Conservation (phyloP, 192 early-diverging fungal species). For the Chytriomyces hyalinus region DNA sequence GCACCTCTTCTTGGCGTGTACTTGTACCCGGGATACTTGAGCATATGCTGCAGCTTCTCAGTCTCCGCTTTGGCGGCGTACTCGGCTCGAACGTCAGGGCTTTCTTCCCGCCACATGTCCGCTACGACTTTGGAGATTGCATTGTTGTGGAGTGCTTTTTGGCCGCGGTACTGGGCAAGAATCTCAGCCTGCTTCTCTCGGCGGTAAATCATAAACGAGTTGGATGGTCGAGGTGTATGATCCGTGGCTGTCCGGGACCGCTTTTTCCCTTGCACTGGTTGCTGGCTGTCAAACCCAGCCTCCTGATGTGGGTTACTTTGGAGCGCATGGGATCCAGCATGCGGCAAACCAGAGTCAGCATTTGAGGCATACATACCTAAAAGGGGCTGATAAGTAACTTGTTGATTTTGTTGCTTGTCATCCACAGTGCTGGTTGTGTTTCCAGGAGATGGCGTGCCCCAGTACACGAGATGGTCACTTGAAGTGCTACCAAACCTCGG, state of each 20-base stretch:
- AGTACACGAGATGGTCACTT: not conserved
- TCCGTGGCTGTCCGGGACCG: not conserved
- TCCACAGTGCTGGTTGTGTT: not conserved
- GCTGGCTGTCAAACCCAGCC: not conserved
- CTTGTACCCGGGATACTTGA: constrained; percentile 65
- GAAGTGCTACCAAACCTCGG: not conserved
- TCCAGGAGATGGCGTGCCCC: not conserved
- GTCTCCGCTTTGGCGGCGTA: constrained; percentile 57
- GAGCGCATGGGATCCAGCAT: not conserved
- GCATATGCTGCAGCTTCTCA: constrained; percentile 54
- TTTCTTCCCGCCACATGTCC: constrained; percentile 59
- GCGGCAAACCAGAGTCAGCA: not conserved
- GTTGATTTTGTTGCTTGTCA: not conserved
- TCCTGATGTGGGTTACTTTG: not conserved
- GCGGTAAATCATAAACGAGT: constrained; percentile 64
- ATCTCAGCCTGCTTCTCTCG: constrained; percentile 61
- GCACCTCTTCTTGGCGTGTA: constrained; percentile 47
- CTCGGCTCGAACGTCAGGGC: constrained; percentile 50
- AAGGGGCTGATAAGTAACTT: not conserved
- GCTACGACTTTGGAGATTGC: constrained; percentile 63
- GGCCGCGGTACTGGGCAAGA: constrained; percentile 46
- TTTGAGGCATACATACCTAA: no score
- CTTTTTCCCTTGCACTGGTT: not conserved
- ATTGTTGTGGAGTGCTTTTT: constrained; percentile 56
- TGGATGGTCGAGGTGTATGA: constrained; percentile 33